These are phyloP conservation scores for Hebeloma cylindrosporum DNA, from an alignment of 768 basidiomycete genomes.

Conservation along the genomic window DNA sequence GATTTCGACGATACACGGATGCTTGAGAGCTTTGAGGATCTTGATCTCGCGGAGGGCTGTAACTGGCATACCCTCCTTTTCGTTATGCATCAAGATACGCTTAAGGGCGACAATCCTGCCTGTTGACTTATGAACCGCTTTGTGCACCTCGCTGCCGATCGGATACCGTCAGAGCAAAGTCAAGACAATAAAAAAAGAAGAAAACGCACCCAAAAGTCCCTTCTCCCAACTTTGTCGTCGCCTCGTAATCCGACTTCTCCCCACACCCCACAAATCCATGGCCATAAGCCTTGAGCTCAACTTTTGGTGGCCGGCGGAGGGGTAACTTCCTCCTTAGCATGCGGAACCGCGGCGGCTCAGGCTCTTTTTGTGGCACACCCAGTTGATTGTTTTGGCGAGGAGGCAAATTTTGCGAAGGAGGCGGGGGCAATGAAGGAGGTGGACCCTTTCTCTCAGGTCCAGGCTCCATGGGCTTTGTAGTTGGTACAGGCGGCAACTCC, in stretches of 20 bases:
- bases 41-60: slow-evolving; percentile 97
- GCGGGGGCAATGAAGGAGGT: slow-evolving; percentile 6
- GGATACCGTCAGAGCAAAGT: slow-evolving; percentile 11
- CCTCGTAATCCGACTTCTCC: slow-evolving; percentile 70
- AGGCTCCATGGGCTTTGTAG: slow-evolving; percentile 20
- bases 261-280: slow-evolving; percentile 70
- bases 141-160: slow-evolving; percentile 80
- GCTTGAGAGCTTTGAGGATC: slow-evolving; percentile 86
- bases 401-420: slow-evolving; percentile 3
- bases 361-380: slow-evolving; percentile 22
- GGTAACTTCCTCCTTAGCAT: slow-evolving; percentile 39
- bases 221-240: slow-evolving; percentile 88
- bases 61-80: slow-evolving; percentile 95
- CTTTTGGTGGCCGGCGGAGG: slow-evolving; percentile 53
- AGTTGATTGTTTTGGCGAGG: slow-evolving; percentile 5
- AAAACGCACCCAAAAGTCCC: slow-evolving; percentile 90
- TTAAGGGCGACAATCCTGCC: slow-evolving; percentile 80
- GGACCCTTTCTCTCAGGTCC: slow-evolving; percentile 13
- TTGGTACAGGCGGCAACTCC: slow-evolving; percentile 17
- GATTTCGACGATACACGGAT: slow-evolving; percentile 83
- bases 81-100: slow-evolving; percentile 94
- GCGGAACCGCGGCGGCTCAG: slow-evolving; percentile 24
- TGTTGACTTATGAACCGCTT: slow-evolving; percentile 67
- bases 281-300: slow-evolving; percentile 70
- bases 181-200: slow-evolving; percentile 4